Evolutionary conservation across 768 basidiomycete genomes (phyloP).

Genomic region (Russula abietina): DNA sequence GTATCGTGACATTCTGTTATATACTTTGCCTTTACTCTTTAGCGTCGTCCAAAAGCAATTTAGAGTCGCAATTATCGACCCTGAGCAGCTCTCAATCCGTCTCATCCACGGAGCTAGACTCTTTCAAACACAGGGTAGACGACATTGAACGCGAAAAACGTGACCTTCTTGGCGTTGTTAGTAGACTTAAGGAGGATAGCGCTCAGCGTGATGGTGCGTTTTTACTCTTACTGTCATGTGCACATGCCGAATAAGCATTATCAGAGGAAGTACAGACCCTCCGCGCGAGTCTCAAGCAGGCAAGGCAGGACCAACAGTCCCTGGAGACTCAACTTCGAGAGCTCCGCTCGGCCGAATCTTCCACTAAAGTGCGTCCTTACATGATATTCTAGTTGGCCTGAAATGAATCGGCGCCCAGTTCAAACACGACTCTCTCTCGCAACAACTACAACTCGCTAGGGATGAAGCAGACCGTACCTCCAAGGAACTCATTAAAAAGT

Average conservation of each 20-base stretch:
- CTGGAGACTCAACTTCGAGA: conserved; percentile 67
- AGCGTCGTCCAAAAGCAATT: conserved; percentile 42
- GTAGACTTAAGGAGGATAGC: conserved; percentile 72
- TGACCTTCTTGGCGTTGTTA: conserved; percentile 77
- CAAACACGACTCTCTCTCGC: conserved; percentile 75
- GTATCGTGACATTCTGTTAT: conserved; percentile 18
- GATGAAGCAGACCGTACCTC: conserved; percentile 68
- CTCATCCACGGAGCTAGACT: conserved; percentile 56
- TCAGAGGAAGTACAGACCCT: conserved; percentile 68
- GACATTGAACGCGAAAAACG: conserved; percentile 87
- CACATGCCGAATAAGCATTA: background rate
- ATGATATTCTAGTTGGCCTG: conserved; percentile 7
- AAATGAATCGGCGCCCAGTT: conserved; percentile 45
- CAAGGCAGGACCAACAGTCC: conserved; percentile 63
- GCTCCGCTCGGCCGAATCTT: conserved; percentile 65
- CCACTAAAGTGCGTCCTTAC: conserved; percentile 53
- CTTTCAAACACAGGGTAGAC: conserved; percentile 54
- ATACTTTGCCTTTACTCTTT: conserved; percentile 1
- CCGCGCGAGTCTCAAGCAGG: conserved; percentile 63
- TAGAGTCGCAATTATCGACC: conserved; percentile 51
- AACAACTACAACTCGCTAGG: conserved; percentile 74
- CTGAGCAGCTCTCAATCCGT: conserved; percentile 55
- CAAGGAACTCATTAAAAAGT: conserved; percentile 61
- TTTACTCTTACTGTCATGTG: background rate
- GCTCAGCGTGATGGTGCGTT: conserved; percentile 65